Evolutionary conservation across 768 basidiomycete genomes (phyloP).

Genomic region (Infundibulicybe gibba): DNA sequence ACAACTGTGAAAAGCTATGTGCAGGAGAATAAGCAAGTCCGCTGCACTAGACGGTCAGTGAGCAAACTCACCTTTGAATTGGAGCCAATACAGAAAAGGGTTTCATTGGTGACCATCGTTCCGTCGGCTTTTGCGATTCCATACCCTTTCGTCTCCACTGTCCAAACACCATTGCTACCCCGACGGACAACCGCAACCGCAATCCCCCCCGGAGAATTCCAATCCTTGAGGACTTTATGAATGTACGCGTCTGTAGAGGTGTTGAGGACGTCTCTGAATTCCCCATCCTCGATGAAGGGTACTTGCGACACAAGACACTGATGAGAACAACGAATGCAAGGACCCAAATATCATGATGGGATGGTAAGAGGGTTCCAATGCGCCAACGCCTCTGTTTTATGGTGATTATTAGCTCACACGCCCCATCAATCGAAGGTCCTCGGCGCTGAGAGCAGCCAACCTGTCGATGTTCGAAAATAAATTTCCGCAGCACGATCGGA

Average conservation of each 20-base stretch:
- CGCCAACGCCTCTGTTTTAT: too few species aligned
- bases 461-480: too few species aligned
- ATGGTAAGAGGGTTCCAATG: too few species aligned
- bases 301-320: too few species aligned
- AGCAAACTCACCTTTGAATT: conserved; percentile 23
- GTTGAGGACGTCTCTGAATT: conserved; percentile 7
- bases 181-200: conserved; percentile 22
- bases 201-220: conserved; percentile 22
- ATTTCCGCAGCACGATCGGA: too few species aligned
- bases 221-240: conserved; percentile 14
- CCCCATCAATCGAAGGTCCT: too few species aligned
- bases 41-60: background rate
- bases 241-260: conserved; percentile 17
- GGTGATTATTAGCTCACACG: too few species aligned
- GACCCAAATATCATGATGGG: too few species aligned
- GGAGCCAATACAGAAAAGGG: conserved; percentile 24
- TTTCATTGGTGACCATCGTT: conserved; percentile 18
- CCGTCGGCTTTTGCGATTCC: conserved; percentile 20
- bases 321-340: too few species aligned
- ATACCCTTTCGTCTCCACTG: conserved; percentile 26
- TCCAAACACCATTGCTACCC: conserved; percentile 18
- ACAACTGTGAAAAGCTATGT: conserved; percentile 15
- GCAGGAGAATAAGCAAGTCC: background rate
- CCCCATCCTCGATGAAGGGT: too few species aligned
- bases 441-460: too few species aligned